Conservation (phyloP, 169 alveolate species). For the Cryptosporidium parvum region DNA sequence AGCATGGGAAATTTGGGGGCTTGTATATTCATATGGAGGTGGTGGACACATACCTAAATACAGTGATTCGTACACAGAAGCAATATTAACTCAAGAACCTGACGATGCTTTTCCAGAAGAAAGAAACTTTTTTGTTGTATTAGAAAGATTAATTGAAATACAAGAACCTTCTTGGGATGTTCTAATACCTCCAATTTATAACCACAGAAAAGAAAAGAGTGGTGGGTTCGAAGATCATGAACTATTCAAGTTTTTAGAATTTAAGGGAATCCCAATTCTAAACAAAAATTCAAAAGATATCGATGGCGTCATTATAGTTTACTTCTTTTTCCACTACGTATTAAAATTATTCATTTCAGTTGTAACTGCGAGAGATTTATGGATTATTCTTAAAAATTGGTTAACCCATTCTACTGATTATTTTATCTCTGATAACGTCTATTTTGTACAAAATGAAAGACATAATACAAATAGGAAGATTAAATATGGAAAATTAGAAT, state of each 20-base stretch:
- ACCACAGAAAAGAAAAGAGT: not conserved
- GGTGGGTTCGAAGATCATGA: conserved; percentile 10
- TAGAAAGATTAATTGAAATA: conserved; percentile 25
- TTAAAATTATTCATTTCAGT: conserved; percentile 35
- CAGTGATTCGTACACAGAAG: not conserved
- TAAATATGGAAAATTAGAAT: not conserved
- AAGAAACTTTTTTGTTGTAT: conserved; percentile 41
- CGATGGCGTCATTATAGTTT: conserved; percentile 31
- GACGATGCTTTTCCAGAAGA: conserved; percentile 66
- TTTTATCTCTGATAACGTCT: conserved; percentile 1
- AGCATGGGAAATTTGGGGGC: conserved; percentile 71
- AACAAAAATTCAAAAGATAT: conserved; percentile 34
- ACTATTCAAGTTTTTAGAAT: conserved; percentile 32
- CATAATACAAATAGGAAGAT: not conserved
- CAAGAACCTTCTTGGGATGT: conserved; percentile 56
- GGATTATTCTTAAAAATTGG: conserved; percentile 53
- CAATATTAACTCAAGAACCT: conserved; percentile 22
- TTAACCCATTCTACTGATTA: conserved; percentile 16
- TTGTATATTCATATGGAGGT: conserved; percentile 24
- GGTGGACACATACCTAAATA: conserved; percentile 56
- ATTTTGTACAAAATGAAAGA: conserved; percentile 17
- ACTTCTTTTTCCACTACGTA: conserved; percentile 37
- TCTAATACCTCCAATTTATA: conserved; percentile 50
- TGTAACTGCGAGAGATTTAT: conserved; percentile 30
- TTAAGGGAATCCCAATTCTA: conserved; percentile 31